Conservation (phyloP, 768 basidiomycete species). For the Amanita pallidorosea region DNA sequence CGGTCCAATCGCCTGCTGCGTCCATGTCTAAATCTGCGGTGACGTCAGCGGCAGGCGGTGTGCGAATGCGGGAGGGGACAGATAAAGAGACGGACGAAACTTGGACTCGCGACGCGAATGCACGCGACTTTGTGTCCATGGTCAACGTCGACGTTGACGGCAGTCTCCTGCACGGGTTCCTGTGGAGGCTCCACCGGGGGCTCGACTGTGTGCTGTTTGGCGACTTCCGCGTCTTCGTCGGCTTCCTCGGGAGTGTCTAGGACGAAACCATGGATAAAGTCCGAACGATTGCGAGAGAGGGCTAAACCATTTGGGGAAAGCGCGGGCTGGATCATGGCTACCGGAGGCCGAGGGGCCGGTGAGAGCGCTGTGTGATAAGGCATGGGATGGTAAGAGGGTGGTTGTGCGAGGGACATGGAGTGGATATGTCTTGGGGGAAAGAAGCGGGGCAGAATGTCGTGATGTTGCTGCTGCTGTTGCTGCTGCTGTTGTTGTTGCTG, state of each 20-base stretch:
- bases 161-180: slow-evolving; percentile 14
- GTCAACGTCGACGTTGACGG: slow-evolving; percentile 14
- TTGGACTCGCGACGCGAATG: slow-evolving; percentile 66
- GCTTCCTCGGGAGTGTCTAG: slow-evolving; percentile 71
- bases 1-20: slow-evolving; percentile 71
- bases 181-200: slow-evolving; percentile 14
- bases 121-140: slow-evolving; percentile 34
- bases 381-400: slow-evolving; percentile 29
- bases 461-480: slow-evolving; percentile 68
- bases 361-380: slow-evolving; percentile 5
- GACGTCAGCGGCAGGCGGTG: slow-evolving; percentile 23
- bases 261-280: slow-evolving; percentile 74
- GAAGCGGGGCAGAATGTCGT: slow-evolving; percentile 41
- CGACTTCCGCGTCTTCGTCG: slow-evolving; percentile 42
- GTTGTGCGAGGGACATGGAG: slow-evolving; percentile 61
- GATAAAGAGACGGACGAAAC: slow-evolving; percentile 61
- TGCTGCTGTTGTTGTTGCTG: slow-evolving; percentile 74
- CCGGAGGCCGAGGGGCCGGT: slow-evolving; percentile 3
- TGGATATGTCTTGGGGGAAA: slow-evolving; percentile 48
- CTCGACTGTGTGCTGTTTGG: slow-evolving; percentile 18
- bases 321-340: background rate
- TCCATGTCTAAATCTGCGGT: slow-evolving; percentile 20
- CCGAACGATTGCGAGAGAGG: slow-evolving; percentile 46
- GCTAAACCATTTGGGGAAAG: slow-evolving; percentile 24
- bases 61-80: slow-evolving; percentile 47